phyloP scores from a whole-genome alignment of 495 filamentous ascomycete genomes.

The Pyrenula aspistea region DNA sequence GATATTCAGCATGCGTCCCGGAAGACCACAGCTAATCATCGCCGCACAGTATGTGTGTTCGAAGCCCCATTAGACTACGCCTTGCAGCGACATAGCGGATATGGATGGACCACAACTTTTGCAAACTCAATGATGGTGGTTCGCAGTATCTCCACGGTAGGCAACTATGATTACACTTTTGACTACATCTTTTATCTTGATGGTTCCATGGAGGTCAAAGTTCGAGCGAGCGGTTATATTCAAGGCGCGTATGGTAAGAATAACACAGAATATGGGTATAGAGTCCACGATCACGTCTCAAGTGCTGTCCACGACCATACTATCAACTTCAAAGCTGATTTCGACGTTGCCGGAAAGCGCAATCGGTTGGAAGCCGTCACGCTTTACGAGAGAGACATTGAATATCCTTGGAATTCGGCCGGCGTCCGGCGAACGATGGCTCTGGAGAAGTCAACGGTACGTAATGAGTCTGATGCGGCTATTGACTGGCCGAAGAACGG shows the following conservation, averaged over 20 bases:
- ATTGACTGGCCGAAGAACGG: constrained; percentile 39
- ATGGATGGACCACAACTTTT: background rate
- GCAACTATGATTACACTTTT: background rate
- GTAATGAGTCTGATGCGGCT: constrained; percentile 31
- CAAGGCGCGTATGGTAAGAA: constrained; percentile 37
- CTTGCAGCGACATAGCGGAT: background rate
- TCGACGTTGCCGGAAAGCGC: constrained; percentile 36
- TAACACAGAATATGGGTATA: constrained; percentile 40
- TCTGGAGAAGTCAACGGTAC: constrained; percentile 28
- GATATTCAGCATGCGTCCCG: background rate
- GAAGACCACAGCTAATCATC: background rate
- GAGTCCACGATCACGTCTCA: constrained; percentile 36
- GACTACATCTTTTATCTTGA: constrained; percentile 39
- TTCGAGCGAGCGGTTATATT: constrained; percentile 47
- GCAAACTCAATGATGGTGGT: background rate
- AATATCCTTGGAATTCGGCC: constrained; percentile 37
- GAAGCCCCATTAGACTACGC: background rate
- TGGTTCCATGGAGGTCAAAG: constrained; percentile 39
- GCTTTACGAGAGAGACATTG: constrained; percentile 23
- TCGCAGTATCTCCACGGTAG: background rate
- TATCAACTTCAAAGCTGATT: constrained; percentile 45
- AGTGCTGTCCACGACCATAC: constrained; percentile 51
- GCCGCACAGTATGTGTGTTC: background rate
- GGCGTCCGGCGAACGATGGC: constrained; percentile 42
- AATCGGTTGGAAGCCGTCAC: constrained; percentile 34